Evolutionary conservation across 768 basidiomycete species (phyloP).

Genomic region (Galerina sulciceps): DNA sequence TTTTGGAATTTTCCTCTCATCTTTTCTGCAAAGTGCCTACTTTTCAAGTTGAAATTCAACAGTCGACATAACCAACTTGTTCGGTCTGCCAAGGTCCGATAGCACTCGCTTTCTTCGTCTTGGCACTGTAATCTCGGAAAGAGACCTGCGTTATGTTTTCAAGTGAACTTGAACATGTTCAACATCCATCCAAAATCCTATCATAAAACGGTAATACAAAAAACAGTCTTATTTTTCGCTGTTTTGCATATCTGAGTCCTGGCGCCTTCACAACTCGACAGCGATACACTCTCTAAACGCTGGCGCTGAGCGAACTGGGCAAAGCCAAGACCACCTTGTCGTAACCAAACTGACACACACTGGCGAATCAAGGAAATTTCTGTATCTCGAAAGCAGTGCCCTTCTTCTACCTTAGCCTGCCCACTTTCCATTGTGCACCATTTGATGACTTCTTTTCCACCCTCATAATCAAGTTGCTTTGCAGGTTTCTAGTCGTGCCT

Average conservation of each 20-base stretch:
- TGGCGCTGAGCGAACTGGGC: constrained; percentile 12
- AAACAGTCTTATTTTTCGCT: too few relatives aligned
- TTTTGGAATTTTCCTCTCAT: background rate
- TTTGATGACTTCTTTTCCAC: constrained; percentile 4
- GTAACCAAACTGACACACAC: constrained; percentile 10
- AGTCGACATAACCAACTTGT: too few relatives aligned
- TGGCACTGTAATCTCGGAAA: background rate
- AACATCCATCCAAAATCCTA: too few relatives aligned
- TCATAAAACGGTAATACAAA: too few relatives aligned
- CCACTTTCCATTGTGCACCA: background rate
- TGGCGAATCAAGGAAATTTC: constrained; percentile 8
- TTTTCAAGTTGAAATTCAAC: too few relatives aligned
- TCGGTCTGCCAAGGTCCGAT: background rate
- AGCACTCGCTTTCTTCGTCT: background rate
- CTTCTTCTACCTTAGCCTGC: background rate
- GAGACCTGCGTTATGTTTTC: too few relatives aligned
- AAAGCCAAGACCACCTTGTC: constrained; percentile 13
- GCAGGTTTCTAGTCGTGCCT: background rate
- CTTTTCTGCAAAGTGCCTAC: background rate
- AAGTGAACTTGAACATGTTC: too few relatives aligned
- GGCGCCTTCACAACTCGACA: too few relatives aligned
- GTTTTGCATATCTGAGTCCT: too few relatives aligned
- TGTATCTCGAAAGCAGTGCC: constrained; percentile 6
- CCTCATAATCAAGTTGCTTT: background rate
- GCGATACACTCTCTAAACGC: background rate